Evolutionary conservation across 1,139 yeast genomes (phyloP).

Genomic region (Geotrichum fermentans): DNA sequence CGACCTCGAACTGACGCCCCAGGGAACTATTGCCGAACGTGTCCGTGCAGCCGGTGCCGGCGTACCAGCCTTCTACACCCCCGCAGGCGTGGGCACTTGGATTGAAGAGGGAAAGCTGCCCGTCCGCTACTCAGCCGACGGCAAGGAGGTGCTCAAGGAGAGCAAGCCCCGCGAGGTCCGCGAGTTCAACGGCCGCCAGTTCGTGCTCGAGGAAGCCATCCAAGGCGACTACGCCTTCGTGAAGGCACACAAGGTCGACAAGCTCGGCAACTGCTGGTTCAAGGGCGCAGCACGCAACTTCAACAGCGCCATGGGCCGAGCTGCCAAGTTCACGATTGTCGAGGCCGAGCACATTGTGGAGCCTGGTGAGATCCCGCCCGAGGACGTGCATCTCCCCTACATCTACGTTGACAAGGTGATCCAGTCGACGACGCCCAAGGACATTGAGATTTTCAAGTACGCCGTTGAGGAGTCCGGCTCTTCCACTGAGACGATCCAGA

Average conservation of each 20-base stretch:
- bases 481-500: slow-evolving; percentile 18
- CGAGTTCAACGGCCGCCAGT: slow-evolving; percentile 44
- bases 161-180: slow-evolving; percentile 43
- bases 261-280: slow-evolving; percentile 47
- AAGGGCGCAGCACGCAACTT: slow-evolving; percentile 47
- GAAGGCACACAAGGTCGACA: slow-evolving; percentile 48
- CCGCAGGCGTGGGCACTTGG: slow-evolving; percentile 52
- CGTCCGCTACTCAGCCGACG: slow-evolving; percentile 37
- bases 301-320: slow-evolving; percentile 46
- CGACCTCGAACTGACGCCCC: slow-evolving; percentile 48
- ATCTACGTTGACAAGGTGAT: slow-evolving; percentile 44
- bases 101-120: slow-evolving; percentile 49
- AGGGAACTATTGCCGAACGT: slow-evolving; percentile 49
- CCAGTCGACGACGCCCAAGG: slow-evolving; percentile 43
- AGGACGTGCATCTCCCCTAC: slow-evolving; percentile 47
- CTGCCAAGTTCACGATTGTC: slow-evolving; percentile 45
- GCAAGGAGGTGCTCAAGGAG: slow-evolving; percentile 37
- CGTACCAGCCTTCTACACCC: slow-evolving; percentile 48
- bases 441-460: slow-evolving; percentile 40
- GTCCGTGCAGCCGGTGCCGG: slow-evolving; percentile 51
- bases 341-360: slow-evolving; percentile 51
- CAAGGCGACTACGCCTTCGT: slow-evolving; percentile 47
- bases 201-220: slow-evolving; percentile 44
- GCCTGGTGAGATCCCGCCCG: slow-evolving; percentile 45
- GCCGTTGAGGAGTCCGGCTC: slow-evolving; percentile 20